phyloP scores from a whole-genome alignment of 2,329 filamentous ascomycete species.

The Fusarium liriodendri region DNA sequence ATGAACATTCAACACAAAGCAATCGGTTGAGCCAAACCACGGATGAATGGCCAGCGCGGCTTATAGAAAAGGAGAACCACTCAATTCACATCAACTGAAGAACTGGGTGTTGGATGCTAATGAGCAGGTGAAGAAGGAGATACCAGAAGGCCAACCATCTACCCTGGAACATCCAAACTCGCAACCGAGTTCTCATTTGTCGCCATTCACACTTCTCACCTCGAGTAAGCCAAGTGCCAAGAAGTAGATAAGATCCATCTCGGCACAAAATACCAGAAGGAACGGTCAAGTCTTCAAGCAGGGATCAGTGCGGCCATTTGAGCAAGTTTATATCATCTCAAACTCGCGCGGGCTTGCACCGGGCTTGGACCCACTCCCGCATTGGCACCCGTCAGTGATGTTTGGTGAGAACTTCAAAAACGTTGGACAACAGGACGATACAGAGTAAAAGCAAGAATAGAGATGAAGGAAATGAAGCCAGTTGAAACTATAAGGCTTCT shows the following conservation, averaged over 20 bases:
- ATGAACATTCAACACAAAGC: neutral
- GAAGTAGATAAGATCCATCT: neutral
- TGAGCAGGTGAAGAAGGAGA: no score
- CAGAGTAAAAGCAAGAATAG: rapidly evolving
- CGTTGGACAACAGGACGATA: neutral
- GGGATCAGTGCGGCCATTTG: slow-evolving; percentile 52
- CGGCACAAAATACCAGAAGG: neutral
- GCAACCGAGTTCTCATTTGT: neutral
- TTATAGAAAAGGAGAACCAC: neutral
- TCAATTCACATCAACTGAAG: no score
- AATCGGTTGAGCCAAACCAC: neutral
- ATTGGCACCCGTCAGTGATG: neutral
- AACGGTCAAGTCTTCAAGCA: slow-evolving; percentile 5
- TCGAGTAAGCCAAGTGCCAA: neutral
- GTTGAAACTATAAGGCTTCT: rapidly evolving
- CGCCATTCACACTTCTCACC: neutral
- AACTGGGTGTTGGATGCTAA: neutral
- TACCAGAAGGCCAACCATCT: neutral
- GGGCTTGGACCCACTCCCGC: slow-evolving; percentile 25
- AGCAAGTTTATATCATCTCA: slow-evolving; percentile 53
- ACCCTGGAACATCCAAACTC: slow-evolving; percentile 13
- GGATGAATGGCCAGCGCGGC: neutral
- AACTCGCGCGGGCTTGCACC: slow-evolving; percentile 17
- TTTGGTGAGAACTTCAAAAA: neutral
- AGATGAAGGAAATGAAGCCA: neutral